Evolutionary conservation across 164 flowering plant species (phyloP).

Genomic region (Stephania yunnanensis): DNA sequence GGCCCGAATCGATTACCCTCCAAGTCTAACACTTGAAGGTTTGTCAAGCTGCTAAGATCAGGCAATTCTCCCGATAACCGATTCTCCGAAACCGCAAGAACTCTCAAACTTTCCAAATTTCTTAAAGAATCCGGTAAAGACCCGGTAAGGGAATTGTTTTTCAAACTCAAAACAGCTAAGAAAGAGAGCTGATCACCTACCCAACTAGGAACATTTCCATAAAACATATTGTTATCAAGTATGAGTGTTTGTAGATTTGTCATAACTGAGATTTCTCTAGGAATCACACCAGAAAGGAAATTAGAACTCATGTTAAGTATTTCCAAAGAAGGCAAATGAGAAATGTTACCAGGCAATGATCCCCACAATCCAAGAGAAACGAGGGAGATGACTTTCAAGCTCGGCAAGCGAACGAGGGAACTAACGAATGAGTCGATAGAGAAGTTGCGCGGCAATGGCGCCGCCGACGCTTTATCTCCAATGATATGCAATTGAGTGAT

Average conservation of each 20-base stretch:
- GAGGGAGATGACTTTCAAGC: slow-evolving; percentile 75
- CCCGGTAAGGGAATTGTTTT: slow-evolving; percentile 60
- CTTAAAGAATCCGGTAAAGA: slow-evolving; percentile 54
- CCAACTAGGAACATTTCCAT: slow-evolving; percentile 58
- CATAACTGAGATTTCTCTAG: slow-evolving; percentile 47
- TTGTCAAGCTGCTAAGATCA: slow-evolving; percentile 66
- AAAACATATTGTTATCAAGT: slow-evolving; percentile 69
- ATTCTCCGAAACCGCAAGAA: slow-evolving; percentile 66
- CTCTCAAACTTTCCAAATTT: slow-evolving; percentile 52
- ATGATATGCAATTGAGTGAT: slow-evolving; percentile 76
- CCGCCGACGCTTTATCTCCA: slow-evolving; percentile 35
- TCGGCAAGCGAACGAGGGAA: slow-evolving; percentile 60
- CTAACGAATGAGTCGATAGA: slow-evolving; percentile 68
- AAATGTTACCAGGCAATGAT: slow-evolving; percentile 54
- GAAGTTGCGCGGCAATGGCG: slow-evolving; percentile 53
- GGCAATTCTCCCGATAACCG: slow-evolving; percentile 71
- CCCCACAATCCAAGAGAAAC: slow-evolving; percentile 96
- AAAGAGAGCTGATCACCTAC: slow-evolving; percentile 36
- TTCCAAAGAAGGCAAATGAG: slow-evolving; percentile 62
- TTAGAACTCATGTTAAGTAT: slow-evolving; percentile 82
- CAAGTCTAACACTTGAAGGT: slow-evolving; percentile 84
- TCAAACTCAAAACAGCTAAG: slow-evolving; percentile 71
- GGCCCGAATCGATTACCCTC: slow-evolving; percentile 70
- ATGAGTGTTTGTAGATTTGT: slow-evolving; percentile 61
- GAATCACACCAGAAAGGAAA: slow-evolving; percentile 58